phyloP scores from a whole-genome alignment of 2,329 filamentous ascomycete genomes.

The Lasiodiplodia gonubiensis region DNA sequence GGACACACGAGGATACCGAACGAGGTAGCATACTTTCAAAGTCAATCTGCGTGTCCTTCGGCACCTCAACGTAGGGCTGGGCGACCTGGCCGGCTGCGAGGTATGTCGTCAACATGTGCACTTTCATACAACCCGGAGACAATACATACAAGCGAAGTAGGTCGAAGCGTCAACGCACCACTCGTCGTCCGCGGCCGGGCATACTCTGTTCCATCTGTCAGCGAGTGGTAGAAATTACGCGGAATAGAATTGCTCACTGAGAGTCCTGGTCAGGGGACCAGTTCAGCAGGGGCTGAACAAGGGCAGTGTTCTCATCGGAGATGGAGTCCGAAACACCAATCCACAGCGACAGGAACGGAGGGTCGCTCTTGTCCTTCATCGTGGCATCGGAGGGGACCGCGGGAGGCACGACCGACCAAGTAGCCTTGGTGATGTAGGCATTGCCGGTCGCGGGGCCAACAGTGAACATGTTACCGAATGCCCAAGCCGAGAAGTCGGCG shows the following conservation, averaged over 20 bases:
- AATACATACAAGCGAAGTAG: not conserved
- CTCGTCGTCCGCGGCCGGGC: not conserved
- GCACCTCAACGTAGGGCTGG: not conserved
- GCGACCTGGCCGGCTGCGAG: conserved; percentile 6
- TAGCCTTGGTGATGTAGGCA: conserved; percentile 27
- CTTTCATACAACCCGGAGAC: not conserved
- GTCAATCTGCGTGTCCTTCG: not conserved
- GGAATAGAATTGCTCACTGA: not conserved
- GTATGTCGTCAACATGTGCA: not conserved
- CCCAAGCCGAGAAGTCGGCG: conserved; percentile 19
- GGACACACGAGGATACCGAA: accelerated
- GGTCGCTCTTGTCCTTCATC: not conserved
- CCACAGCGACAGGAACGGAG: conserved; percentile 18
- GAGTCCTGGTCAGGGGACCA: conserved; percentile 20
- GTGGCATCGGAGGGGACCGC: not conserved
- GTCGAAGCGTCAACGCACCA: conserved; percentile 29
- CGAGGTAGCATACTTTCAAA: not conserved
- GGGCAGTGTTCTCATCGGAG: conserved; percentile 7
- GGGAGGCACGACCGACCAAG: conserved; percentile 20
- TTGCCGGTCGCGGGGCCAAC: conserved; percentile 14
- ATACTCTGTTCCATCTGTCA: not conserved
- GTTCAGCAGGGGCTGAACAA: conserved; percentile 26
- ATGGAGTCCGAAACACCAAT: conserved; percentile 23
- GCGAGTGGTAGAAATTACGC: not conserved
- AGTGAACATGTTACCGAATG: conserved; percentile 29